These are phyloP conservation scores for Acanthamoeba culbertsoni DNA, from an alignment of 208 protist species.

Conservation along the genomic window DNA sequence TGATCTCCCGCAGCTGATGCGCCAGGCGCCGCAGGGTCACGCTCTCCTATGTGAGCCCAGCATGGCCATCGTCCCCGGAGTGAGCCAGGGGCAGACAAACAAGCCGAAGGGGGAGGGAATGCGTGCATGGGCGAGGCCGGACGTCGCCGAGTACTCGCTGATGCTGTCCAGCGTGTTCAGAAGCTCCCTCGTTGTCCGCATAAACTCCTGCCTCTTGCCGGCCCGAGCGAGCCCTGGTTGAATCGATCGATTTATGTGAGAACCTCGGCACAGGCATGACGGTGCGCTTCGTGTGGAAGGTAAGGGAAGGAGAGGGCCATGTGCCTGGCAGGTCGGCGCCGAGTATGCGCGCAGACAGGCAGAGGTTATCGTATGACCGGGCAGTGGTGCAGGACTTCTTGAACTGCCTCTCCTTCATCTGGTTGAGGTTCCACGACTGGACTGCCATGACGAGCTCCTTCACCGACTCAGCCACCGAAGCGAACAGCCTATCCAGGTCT, in stretches of 20 bases:
- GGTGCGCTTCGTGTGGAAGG: too few relatives aligned
- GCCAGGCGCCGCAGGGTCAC: background rate
- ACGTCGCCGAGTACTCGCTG: background rate
- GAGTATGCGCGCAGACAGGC: background rate
- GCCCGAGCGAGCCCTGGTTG: background rate
- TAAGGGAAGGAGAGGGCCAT: background rate
- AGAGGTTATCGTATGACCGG: background rate
- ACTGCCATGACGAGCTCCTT: background rate
- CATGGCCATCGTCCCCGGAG: too few relatives aligned
- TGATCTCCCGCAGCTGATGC: background rate
- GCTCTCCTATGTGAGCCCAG: background rate
- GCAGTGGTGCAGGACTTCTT: background rate
- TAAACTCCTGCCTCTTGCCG: background rate
- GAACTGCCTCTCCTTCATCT: background rate
- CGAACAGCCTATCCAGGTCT: background rate
- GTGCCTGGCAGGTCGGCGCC: background rate
- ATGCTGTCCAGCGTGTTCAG: background rate
- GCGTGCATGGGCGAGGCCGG: background rate
- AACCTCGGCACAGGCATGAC: too few relatives aligned
- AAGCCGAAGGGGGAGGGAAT: background rate
- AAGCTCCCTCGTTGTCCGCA: background rate
- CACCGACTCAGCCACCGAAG: background rate
- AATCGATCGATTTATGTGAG: too few relatives aligned
- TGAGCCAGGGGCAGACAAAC: too few relatives aligned
- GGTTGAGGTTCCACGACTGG: background rate